phyloP scores from a whole-genome alignment of 1,284 basidiomycete genomes.

The Cryptococcus depauperatus region DNA sequence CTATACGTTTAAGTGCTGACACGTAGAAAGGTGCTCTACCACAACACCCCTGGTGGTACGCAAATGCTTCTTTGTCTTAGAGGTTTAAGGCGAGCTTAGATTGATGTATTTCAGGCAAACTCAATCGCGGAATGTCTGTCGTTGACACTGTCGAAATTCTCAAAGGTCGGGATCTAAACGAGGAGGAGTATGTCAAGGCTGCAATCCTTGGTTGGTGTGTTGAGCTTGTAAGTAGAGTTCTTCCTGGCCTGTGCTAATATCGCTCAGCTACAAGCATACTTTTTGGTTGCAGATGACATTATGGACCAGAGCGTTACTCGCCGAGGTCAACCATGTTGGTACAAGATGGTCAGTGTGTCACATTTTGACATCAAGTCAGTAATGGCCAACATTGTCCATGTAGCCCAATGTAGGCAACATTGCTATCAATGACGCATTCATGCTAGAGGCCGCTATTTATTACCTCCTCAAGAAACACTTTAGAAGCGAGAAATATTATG shows the following conservation, averaged over 20 bases:
- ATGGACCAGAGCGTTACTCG: slow-evolving; percentile 81
- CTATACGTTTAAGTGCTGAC: background rate
- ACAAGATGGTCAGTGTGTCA: slow-evolving; percentile 52
- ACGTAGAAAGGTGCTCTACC: slow-evolving; percentile 65
- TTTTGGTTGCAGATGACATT: slow-evolving; percentile 96
- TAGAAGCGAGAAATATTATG: slow-evolving; percentile 71
- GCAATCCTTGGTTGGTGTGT: slow-evolving; percentile 94
- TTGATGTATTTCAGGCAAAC: slow-evolving; percentile 67
- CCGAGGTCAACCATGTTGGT: slow-evolving; percentile 98
- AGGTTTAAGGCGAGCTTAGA: background rate
- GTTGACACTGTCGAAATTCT: slow-evolving; percentile 89
- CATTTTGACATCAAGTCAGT: background rate
- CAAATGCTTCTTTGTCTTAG: background rate
- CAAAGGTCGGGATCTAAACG: slow-evolving; percentile 54
- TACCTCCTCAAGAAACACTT: slow-evolving; percentile 83
- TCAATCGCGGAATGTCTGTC: slow-evolving; percentile 91
- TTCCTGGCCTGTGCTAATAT: background rate
- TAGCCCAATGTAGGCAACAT: slow-evolving; percentile 66
- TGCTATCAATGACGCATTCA: slow-evolving; percentile 94
- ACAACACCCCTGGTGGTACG: slow-evolving; percentile 80
- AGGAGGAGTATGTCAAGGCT: slow-evolving; percentile 81
- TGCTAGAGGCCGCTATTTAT: slow-evolving; percentile 94
- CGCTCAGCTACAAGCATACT: slow-evolving; percentile 85
- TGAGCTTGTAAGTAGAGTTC: slow-evolving; percentile 62
- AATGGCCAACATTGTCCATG: background rate